A percentile compares a stretch with the other conserved stretches of the same genome.
Conservation (phyloP, 225 moss, liverwort and hornwort genomes). For the Ulota crispa region DNA sequence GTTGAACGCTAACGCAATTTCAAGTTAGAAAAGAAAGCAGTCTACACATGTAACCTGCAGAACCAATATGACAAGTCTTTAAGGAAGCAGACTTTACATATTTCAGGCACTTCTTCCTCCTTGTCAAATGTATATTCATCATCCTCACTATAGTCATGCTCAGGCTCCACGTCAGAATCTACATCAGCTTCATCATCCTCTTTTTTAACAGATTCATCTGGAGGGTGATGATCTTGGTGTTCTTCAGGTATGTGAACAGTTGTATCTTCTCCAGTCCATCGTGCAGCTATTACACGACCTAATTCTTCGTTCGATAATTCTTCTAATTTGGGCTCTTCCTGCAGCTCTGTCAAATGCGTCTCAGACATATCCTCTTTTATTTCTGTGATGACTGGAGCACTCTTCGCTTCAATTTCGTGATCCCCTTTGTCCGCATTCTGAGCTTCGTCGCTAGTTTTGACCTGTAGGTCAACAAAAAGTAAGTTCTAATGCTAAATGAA, state of each 20-base stretch:
- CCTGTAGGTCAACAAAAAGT: slow-evolving; percentile 29
- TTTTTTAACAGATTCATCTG: slow-evolving; percentile 32
- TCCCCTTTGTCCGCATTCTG: slow-evolving; percentile 24
- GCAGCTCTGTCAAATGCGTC: slow-evolving; percentile 43
- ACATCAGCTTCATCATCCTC: slow-evolving; percentile 41
- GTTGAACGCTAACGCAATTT: neutral
- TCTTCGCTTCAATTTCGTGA: slow-evolving; percentile 17
- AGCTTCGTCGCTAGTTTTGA: slow-evolving; percentile 33
- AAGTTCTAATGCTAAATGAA: slow-evolving; percentile 5
- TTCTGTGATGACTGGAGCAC: slow-evolving; percentile 22
- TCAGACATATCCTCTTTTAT: slow-evolving; percentile 30
- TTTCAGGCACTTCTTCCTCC: slow-evolving; percentile 44
- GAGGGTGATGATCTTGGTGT: slow-evolving; percentile 19
- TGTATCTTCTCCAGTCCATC: slow-evolving; percentile 93
- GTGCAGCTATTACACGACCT: slow-evolving; percentile 81
- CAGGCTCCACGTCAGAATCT: slow-evolving; percentile 47
- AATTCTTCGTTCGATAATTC: slow-evolving; percentile 74
- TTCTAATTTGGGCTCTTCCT: slow-evolving; percentile 66
- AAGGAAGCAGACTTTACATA: slow-evolving; percentile 42
- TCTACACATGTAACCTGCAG: slow-evolving; percentile 1
- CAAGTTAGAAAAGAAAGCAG: slow-evolving; percentile 9
- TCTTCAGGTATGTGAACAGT: slow-evolving; percentile 54
- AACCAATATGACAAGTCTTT: slow-evolving; percentile 1
- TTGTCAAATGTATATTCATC: slow-evolving; percentile 41
- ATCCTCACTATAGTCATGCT: slow-evolving; percentile 67